These are phyloP conservation scores for Begonia fuchsioides DNA, from an alignment of 306 rosid species.

Conservation along the genomic window DNA sequence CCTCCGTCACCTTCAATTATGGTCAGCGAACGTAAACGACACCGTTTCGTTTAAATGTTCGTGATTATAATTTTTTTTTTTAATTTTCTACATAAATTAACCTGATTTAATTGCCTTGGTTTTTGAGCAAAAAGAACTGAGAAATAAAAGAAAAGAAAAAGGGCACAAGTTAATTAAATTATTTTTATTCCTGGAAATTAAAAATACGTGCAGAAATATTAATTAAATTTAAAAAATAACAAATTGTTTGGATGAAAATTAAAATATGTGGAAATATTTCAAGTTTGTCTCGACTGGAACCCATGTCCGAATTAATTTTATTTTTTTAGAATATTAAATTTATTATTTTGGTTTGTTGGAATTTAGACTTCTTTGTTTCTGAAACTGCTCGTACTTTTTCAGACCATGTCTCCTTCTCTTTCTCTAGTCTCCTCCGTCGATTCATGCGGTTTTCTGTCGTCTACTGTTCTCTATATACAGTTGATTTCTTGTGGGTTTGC, in stretches of 20 bases:
- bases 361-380: conserved; percentile 11
- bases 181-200: too few species aligned
- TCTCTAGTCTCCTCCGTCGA: conserved; percentile 20
- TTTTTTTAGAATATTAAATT: too few species aligned
- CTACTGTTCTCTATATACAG: conserved; percentile 9
- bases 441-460: conserved; percentile 18
- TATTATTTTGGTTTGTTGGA: too few species aligned
- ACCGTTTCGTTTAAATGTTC: too few species aligned
- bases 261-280: background rate
- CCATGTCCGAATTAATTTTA: background rate
- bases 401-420: conserved; percentile 32
- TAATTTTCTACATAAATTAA: too few species aligned
- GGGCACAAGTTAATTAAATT: background rate
- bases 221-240: too few species aligned
- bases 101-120: background rate
- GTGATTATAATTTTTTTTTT: too few species aligned
- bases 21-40: too few species aligned
- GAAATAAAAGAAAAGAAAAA: conserved; percentile 3
- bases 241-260: too few species aligned
- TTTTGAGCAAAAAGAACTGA: conserved; percentile 3
- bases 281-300: background rate
- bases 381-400: conserved; percentile 14
- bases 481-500: background rate
- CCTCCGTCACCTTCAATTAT: too few species aligned
- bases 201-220: too few species aligned